These are phyloP conservation scores for Mercurialis annua DNA, from an alignment of 345 rosid species.

Conservation along the genomic window DNA sequence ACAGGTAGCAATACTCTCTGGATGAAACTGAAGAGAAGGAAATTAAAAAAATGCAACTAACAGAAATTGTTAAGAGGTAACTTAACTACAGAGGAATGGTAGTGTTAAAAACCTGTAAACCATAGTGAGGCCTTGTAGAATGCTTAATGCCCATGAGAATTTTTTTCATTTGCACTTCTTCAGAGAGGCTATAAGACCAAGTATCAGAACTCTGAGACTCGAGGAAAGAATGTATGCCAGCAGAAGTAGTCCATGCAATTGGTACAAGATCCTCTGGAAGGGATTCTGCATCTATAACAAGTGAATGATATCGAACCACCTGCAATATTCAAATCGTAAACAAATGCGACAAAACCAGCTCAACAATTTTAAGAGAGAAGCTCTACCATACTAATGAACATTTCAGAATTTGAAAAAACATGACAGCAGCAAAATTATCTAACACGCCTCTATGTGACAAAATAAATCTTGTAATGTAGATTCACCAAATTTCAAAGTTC, in stretches of 20 bases:
- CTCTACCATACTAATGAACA: neutral
- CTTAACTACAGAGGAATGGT: neutral
- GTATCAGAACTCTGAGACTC: constrained; percentile 36
- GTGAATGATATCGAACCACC: constrained; percentile 97
- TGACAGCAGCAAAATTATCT: neutral
- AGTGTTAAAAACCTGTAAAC: constrained; percentile 67
- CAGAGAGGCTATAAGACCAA: constrained; percentile 28
- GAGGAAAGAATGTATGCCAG: constrained; percentile 48
- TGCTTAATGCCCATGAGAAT: constrained; percentile 91
- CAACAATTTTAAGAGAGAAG: neutral
- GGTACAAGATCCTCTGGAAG: constrained; percentile 81
- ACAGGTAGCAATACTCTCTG: constrained; percentile 88
- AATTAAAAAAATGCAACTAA: constrained; percentile 19
- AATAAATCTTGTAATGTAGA: neutral
- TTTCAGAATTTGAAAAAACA: neutral
- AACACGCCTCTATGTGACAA: neutral
- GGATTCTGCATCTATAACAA: constrained; percentile 68
- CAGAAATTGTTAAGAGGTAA: constrained; percentile 4
- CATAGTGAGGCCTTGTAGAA: constrained; percentile 83
- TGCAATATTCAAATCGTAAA: constrained; percentile 24
- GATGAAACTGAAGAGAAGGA: constrained; percentile 69
- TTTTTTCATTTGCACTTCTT: constrained; percentile 31
- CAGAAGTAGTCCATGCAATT: constrained; percentile 73
- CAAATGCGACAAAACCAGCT: neutral
- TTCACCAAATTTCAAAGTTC: neutral